Base-by-base conservation (phyloP, 2,329 filamentous ascomycete species). In the Fusarium sterilihyphosum region DNA sequence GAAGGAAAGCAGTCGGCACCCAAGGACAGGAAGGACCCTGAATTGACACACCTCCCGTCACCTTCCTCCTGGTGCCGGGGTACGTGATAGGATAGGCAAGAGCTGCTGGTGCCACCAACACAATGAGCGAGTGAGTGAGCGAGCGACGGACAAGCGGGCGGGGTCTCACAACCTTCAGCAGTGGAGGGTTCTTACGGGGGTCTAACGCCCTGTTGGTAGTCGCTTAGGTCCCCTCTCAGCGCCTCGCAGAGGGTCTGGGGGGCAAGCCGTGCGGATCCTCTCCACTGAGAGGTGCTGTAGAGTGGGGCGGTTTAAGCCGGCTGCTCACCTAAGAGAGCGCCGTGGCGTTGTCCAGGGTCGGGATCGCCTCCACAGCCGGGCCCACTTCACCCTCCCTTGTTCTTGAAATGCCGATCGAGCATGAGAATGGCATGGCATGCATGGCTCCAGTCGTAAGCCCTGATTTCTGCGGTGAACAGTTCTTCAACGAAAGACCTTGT, bases 311-410 rank as follows among this genome's bases (percentile, higher is more conserved):
- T 37, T 49, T 41, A 16, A 66, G 66, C 53, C 31, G 37, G 31
- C 53, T 71, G 33, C 44, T 54, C 53, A 60, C 67, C 40, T 54
- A 26, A 65, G 43, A 46, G 67, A 70, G 37, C 52, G 44, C 52
- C 60, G 37, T 31, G 35, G 52, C 59, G 58, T 65, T 41, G 66
- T 52, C 57, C 64, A 73, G 72, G 72, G 72, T 73, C 68, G 38
- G 72, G 72, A 74, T 74, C 72, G 72, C 72, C 72, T 70, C 72
- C 72, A 73, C 72, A 73, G 65, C 65, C 72, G 68, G 71, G 40
- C 60, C 71, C 71, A 72, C 71, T 54, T 73, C 59, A 72, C 71
- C 50, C 60, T 75, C 62, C 73, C 71, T 70, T 73, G 70, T 66
- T 64, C 43, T 70, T 56, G 57, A 74, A 74, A 75, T 75, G 72